Base-by-base conservation (phyloP, 1,284 basidiomycete species). In the Naganishia liquefaciens region DNA sequence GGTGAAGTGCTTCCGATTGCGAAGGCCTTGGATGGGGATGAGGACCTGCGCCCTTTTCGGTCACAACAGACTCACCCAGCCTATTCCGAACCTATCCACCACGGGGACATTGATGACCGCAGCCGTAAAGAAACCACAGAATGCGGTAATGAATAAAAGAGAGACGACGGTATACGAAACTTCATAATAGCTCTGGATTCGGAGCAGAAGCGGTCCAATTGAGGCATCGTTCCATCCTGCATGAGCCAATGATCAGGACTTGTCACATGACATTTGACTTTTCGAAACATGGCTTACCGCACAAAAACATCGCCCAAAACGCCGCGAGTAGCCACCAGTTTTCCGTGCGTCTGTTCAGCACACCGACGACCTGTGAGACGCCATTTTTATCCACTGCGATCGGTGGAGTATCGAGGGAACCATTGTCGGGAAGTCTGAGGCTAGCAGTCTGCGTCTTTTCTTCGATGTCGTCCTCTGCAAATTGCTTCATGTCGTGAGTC, bases 221-320 rank as follows among this genome's bases (percentile, higher is more conserved):
- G 82, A 82, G 1, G 82, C 83, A 71, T 87, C 86, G 71, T 85
- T 86, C 85, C 85, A 87, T 7, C 86, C 86, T 4, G 79, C 76
- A 23, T 17, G 10, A 9, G 4, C 19, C 25, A 1, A n/a, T 42
- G 4, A 23, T 27, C 25, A 61, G 37, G 7, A n/a, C n/a, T n/a
- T 19, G n/a, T 53, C 52, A 54, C 7, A 40, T 21, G 46, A 23
- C 23, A 19, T 2, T 5, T n/a, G 11, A 19, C 23, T 21, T 17
- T 15, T 6, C 9, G 15, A 15, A 15, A 27, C 39, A 23, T n/a
- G 27, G 28, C 25, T 47, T 21, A 64, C 63, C 63, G 28, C 53
- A 54, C 23, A 64, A 57, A 54, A 77, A 74, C 74, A 77, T 76
- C 46, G 74, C 71, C 43, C 73, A 54, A 66, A 72, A 77, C 15